Percentiles rank a stretch among this genome's conserved stretches.
Conservation (phyloP, 108 stramenopile species). For the Stephanodiscus minutulus region DNA sequence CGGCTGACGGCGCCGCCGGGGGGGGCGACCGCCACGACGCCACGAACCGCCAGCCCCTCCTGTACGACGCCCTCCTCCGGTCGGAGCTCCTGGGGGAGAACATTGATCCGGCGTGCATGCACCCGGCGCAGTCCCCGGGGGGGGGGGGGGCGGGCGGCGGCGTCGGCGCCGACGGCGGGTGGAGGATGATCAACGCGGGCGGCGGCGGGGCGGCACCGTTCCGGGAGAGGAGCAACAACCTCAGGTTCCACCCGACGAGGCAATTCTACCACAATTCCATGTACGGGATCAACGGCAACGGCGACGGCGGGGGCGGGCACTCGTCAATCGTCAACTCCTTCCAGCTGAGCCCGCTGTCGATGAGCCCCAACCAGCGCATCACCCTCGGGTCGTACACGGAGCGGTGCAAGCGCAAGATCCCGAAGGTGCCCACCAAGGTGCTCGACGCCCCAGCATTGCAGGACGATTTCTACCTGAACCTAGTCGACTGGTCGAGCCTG, state of each 20-base stretch:
- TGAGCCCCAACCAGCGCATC: conserved; percentile 60
- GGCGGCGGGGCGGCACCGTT: conserved; percentile 29
- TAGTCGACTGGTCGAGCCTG: conserved; percentile 95
- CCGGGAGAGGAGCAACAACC: conserved; percentile 62
- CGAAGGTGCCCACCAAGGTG: conserved; percentile 97
- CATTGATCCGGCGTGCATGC: conserved; percentile 53
- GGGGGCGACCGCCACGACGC: conserved; percentile 30
- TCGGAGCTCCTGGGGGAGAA: conserved; percentile 89
- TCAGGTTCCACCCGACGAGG: conserved; percentile 67
- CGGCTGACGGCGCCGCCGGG: background rate
- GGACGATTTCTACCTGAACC: conserved; percentile 99
- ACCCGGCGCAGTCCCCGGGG: conserved; percentile 8
- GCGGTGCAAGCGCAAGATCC: conserved; percentile 73
- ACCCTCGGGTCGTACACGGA: conserved; percentile 61
- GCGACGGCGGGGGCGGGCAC: conserved; percentile 11
- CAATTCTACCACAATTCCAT: conserved; percentile 60
- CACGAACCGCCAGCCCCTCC: conserved; percentile 49
- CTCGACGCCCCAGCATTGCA: conserved; percentile 97
- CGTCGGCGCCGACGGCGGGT: background rate
- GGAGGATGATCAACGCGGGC: conserved; percentile 9
- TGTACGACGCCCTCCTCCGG: conserved; percentile 73
- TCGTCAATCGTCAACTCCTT: conserved; percentile 78
- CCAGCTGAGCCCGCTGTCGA: conserved; percentile 68
- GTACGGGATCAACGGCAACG: conserved; percentile 29
- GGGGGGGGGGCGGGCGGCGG: background rate